Conservation (phyloP, 1,284 basidiomycete species). For the Chondrostereum purpureum region DNA sequence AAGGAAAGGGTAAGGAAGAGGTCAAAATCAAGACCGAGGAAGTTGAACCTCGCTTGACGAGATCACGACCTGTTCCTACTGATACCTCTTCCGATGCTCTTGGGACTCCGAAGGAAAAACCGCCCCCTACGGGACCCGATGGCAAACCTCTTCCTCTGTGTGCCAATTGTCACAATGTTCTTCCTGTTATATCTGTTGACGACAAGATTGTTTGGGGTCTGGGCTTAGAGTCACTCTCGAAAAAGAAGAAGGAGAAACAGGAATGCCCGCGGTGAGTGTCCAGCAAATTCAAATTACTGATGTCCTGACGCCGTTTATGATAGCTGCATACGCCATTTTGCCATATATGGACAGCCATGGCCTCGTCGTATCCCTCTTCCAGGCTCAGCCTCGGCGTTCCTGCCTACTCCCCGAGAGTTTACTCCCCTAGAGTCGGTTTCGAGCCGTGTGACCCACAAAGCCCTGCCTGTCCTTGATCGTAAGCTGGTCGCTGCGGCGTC, state of each 20-base stretch:
- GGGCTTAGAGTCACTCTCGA: constrained; percentile 39
- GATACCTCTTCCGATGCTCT: constrained; percentile 34
- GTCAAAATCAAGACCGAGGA: constrained; percentile 44
- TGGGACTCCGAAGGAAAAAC: constrained; percentile 24
- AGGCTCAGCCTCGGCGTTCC: constrained; percentile 31
- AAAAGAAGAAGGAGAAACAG: constrained; percentile 53
- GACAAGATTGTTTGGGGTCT: constrained; percentile 68
- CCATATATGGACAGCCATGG: constrained; percentile 67
- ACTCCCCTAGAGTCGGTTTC: constrained; percentile 35
- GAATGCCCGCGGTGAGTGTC: constrained; percentile 65
- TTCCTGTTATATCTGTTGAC: constrained; percentile 70
- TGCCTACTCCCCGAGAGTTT: constrained; percentile 49
- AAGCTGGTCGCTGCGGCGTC: constrained; percentile 41
- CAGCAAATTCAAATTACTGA: too few relatives aligned
- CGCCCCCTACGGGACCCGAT: constrained; percentile 40
- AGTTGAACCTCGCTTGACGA: constrained; percentile 36
- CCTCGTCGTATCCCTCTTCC: constrained; percentile 52
- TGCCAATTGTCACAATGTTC: constrained; percentile 56
- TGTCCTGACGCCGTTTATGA: too few relatives aligned
- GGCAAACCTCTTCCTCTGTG: constrained; percentile 58
- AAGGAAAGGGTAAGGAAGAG: constrained; percentile 31
- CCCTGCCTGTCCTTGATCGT: constrained; percentile 42
- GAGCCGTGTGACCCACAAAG: constrained; percentile 42
- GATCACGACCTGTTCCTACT: constrained; percentile 2
- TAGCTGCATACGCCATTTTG: constrained; percentile 71